Percentiles rank a stretch among this genome's conserved stretches.
Conservation (phyloP, 441 rosid genomes). For the Heliophila coronopifolia region DNA sequence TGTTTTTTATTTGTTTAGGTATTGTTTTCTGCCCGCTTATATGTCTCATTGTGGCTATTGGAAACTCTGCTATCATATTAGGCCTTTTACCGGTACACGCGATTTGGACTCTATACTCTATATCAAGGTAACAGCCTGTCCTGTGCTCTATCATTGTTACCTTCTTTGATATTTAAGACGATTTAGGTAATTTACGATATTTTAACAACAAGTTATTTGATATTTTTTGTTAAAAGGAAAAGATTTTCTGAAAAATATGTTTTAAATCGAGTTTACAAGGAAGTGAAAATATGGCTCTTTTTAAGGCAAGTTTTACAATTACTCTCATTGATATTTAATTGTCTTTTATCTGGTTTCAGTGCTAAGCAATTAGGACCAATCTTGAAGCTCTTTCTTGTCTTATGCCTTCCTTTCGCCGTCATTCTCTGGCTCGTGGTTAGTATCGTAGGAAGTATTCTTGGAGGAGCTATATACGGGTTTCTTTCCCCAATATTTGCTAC, state of each 20-base stretch:
- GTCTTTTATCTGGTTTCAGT: slow-evolving; percentile 43
- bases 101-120: slow-evolving; percentile 56
- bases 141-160: slow-evolving; percentile 15
- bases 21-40: slow-evolving; percentile 56
- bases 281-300: too few species aligned
- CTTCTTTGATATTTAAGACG: slow-evolving; percentile 15
- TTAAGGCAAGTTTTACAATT: too few species aligned
- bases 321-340: too few species aligned
- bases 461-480: slow-evolving; percentile 69
- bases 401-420: slow-evolving; percentile 45
- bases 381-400: slow-evolving; percentile 65
- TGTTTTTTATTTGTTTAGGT: slow-evolving; percentile 39
- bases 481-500: slow-evolving; percentile 88
- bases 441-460: slow-evolving; percentile 54
- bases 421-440: slow-evolving; percentile 57
- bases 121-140: too few species aligned
- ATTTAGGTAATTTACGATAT: too few species aligned
- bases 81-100: slow-evolving; percentile 66
- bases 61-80: slow-evolving; percentile 61
- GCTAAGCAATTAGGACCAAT: slow-evolving; percentile 64
- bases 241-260: too few species aligned
- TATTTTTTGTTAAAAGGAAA: too few species aligned
- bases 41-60: slow-evolving; percentile 56
- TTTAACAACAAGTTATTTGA: too few species aligned
- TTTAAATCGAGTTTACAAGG: too few species aligned